Percentiles rank a stretch among this genome's conserved stretches.
phyloP scores from a whole-genome alignment of 805 yeast genomes.

The Debaryomyces hansenii region DNA sequence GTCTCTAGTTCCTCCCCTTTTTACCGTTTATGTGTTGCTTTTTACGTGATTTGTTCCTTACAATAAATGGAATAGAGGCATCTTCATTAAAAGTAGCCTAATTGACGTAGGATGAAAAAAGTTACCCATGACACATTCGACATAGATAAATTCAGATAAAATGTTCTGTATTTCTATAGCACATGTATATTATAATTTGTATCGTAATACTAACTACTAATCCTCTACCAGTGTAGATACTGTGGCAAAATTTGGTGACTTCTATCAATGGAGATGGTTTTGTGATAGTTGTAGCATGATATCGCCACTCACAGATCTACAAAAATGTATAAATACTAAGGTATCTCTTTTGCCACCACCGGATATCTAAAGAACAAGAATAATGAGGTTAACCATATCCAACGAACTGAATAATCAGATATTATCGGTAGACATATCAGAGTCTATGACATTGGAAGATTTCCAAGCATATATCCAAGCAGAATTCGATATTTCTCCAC shows the following conservation, averaged over 20 bases:
- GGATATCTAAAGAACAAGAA: background rate
- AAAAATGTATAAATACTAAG: background rate
- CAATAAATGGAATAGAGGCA: background rate
- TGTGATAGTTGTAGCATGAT: background rate
- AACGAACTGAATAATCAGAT: conserved; percentile 24
- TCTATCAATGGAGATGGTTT: background rate
- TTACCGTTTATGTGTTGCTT: background rate
- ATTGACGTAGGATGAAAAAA: too few relatives aligned
- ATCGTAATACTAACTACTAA: background rate
- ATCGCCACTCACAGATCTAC: conserved; percentile 1
- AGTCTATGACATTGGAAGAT: conserved; percentile 63
- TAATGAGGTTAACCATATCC: conserved; percentile 27
- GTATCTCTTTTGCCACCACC: background rate
- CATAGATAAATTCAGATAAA: too few relatives aligned
- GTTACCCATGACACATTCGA: too few relatives aligned
- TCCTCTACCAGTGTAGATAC: background rate
- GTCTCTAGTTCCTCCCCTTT: background rate
- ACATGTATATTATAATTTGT: background rate
- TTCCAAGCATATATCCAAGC: conserved; percentile 71
- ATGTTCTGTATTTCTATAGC: background rate
- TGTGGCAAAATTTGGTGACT: background rate
- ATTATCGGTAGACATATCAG: conserved; percentile 60
- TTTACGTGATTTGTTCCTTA: background rate
- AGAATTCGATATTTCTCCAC: conserved; percentile 56
- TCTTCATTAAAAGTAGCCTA: too few relatives aligned